Conservation (phyloP, 208 protist genomes). For the Trypanosoma melophagium region DNA sequence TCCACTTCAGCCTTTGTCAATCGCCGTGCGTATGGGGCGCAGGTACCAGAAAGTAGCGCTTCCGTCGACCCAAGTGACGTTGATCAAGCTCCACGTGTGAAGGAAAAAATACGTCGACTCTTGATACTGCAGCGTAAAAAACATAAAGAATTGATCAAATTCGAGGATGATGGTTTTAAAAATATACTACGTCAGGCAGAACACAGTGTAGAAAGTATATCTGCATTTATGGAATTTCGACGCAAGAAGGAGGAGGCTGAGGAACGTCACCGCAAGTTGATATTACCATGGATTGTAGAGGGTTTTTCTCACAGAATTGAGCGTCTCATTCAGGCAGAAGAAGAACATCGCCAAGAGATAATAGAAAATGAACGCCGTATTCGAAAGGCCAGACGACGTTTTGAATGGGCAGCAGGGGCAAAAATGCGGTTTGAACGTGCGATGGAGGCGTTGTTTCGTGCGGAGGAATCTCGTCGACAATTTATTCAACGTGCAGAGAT, state of each 20-base stretch:
- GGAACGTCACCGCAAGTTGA: background rate
- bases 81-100: background rate
- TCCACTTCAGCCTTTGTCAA: background rate
- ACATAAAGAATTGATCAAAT: conserved; percentile 18
- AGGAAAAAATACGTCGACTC: conserved; percentile 24
- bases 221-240: conserved; percentile 25
- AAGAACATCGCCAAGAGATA: conserved; percentile 8
- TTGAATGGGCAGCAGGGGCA: conserved; percentile 24
- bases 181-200: conserved; percentile 13
- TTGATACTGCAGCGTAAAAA: conserved; percentile 17
- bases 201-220: conserved; percentile 18
- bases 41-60: background rate
- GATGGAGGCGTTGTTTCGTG: conserved; percentile 7
- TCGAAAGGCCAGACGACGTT: conserved; percentile 6
- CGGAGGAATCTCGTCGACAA: conserved; percentile 13
- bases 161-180: conserved; percentile 27
- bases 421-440: conserved; percentile 24
- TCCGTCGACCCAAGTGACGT: background rate
- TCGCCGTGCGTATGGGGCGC: background rate
- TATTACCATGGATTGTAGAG: conserved; percentile 11
- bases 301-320: conserved; percentile 6
- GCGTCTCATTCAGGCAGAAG: conserved; percentile 17
- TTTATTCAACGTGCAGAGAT: conserved; percentile 21
- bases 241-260: background rate
- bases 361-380: conserved; percentile 12